Evolutionary conservation across 2,329 filamentous ascomycete genomes (phyloP), one percentile per base, ranked within the genome.

Genomic region (Xylaria sp.): DNA sequence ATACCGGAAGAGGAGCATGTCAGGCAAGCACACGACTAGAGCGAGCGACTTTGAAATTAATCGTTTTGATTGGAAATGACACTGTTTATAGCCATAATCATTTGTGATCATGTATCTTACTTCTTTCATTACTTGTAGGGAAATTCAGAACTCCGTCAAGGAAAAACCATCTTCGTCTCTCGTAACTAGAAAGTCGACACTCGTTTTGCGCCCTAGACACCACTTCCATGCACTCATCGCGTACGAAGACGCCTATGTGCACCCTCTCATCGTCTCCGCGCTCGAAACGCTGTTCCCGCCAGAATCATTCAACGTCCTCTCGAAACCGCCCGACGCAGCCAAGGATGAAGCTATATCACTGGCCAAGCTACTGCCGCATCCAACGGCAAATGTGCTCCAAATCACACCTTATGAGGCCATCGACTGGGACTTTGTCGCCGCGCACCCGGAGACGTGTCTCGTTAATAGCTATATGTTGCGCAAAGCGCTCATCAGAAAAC

Each of bases 401-500:
- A 94, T 97, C 77, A 88, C 89, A 2, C 88, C 92, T 40, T 99
- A 99, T 81, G 96, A 99, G 80, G 85, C 88, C 49, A 88, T 98
- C 67, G 92, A 97, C 77, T 98, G 97, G 79, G 90, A 92, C 63
- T 89, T 91, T 75, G 87, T 92, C 20, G 84, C 92, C 66, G 79
- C 83, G 1, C 84, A 93, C 73, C 81, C 91, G 0, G 78, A 80
- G 0, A 89, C 88, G 0, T 88, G 87, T 11, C 84, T 97, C 1
- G 86, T 93, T 74, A 98, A 97, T 81, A 93, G 93, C 77, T 98
- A 97, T 80, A 88, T 97, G 77, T 97, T 98, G 78, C 92, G 96
- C 76, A 98, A 98, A 83, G 96, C 96, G 0, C 85, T 99, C 23
- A 98, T 98, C 75, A 89, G 96, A 67, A 99, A 99, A 81, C 96